Evolutionary conservation across 768 basidiomycete species (phyloP).

Genomic region (Macrocybe gigantea): DNA sequence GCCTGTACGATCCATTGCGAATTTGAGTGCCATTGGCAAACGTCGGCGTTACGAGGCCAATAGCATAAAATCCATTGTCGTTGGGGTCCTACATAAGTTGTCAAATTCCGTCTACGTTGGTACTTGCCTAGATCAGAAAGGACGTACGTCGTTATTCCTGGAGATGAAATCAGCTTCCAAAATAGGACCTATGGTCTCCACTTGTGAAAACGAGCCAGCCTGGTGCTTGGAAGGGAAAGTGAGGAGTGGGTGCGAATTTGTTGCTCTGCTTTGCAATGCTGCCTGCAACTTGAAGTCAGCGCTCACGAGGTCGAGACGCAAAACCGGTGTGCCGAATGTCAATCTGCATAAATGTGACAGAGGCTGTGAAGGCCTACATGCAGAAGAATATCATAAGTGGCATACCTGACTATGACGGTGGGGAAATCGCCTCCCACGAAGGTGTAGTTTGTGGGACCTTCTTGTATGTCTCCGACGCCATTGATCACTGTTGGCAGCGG

Average conservation of each 20-base stretch:
- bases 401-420: constrained; percentile 31
- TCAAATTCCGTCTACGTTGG: background rate
- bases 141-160: constrained; percentile 38
- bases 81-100: background rate
- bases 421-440: constrained; percentile 38
- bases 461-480: constrained; percentile 33
- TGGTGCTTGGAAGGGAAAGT: constrained; percentile 30
- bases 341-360: constrained; percentile 23
- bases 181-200: constrained; percentile 41
- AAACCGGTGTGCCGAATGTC: constrained; percentile 39
- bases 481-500: constrained; percentile 37
- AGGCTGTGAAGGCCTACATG: background rate
- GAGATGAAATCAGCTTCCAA: constrained; percentile 39
- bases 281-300: constrained; percentile 32
- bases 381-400: background rate
- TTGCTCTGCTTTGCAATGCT: constrained; percentile 27
- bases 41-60: constrained; percentile 22
- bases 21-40: constrained; percentile 42
- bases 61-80: constrained; percentile 23
- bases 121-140: background rate
- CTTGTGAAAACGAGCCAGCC: constrained; percentile 32
- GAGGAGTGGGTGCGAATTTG: constrained; percentile 21
- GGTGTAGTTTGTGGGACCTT: constrained; percentile 37
- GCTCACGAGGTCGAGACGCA: constrained; percentile 44
- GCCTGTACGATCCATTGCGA: constrained; percentile 33